Evolutionary conservation across 129 eudicot genomes (phyloP).

Genomic region (Cynara cardunculus): DNA sequence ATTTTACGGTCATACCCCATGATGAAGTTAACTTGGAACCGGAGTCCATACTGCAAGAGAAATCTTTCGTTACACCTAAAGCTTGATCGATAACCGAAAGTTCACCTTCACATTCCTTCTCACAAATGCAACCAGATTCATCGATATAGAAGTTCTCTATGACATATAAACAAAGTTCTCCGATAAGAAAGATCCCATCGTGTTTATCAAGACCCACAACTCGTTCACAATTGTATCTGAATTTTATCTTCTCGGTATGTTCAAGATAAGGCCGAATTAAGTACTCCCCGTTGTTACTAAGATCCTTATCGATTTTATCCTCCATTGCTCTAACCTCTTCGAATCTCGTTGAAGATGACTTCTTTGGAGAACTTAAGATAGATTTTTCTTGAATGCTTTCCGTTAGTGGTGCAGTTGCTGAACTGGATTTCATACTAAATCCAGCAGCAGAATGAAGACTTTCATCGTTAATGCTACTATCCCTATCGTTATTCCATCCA

Average conservation of each 20-base stretch:
- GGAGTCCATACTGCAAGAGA: conserved; percentile 57
- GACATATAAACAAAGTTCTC: conserved; percentile 80
- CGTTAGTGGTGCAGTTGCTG: conserved; percentile 46
- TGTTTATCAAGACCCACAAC: conserved; percentile 96
- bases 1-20: conserved; percentile 60
- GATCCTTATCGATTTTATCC: conserved; percentile 74
- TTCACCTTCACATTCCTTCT: conserved; percentile 88
- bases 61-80: conserved; percentile 90
- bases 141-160: conserved; percentile 94
- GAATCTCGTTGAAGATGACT: conserved; percentile 55
- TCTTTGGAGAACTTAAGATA: conserved; percentile 64
- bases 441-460: conserved; percentile 93
- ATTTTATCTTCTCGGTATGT: conserved; percentile 76
- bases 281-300: conserved; percentile 87
- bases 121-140: conserved; percentile 88
- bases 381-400: conserved; percentile 71
- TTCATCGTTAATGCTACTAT: conserved; percentile 75
- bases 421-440: conserved; percentile 66
- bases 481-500: conserved; percentile 63
- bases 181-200: conserved; percentile 92
- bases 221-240: conserved; percentile 86
- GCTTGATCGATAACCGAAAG: conserved; percentile 97
- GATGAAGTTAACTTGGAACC: conserved; percentile 81
- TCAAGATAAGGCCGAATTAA: conserved; percentile 83
- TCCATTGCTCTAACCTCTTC: conserved; percentile 64